phyloP scores from a whole-genome alignment of 805 yeast genomes.

The Scheffersomyces stipitis region DNA sequence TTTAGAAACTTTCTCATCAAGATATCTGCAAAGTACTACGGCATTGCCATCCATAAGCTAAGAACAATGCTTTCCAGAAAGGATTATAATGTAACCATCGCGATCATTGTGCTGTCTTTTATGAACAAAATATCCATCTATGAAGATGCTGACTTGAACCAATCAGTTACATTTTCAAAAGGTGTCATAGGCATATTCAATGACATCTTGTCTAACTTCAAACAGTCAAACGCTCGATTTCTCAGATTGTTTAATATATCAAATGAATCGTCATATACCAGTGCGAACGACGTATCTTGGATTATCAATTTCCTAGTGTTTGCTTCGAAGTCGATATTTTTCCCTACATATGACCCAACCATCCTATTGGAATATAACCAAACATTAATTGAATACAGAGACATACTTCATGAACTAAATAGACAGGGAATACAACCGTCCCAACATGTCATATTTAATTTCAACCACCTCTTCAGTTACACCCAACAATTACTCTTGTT shows the following conservation, averaged over 20 bases:
- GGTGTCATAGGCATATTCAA: slow-evolving; percentile 21
- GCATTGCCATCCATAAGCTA: slow-evolving; percentile 8
- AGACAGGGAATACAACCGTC: neutral
- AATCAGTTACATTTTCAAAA: slow-evolving; percentile 18
- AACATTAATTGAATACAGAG: slow-evolving; percentile 2
- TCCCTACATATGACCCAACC: slow-evolving; percentile 3
- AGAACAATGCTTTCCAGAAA: slow-evolving; percentile 3
- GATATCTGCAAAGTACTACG: slow-evolving; percentile 12
- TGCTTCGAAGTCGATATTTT: slow-evolving; percentile 13
- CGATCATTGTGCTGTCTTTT: slow-evolving; percentile 17
- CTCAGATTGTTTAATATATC: slow-evolving; percentile 3
- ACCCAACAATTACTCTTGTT: slow-evolving; percentile 3
- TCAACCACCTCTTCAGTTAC: slow-evolving; percentile 10
- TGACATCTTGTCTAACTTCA: slow-evolving; percentile 8
- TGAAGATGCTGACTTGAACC: slow-evolving; percentile 15
- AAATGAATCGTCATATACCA: slow-evolving; percentile 3
- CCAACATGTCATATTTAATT: slow-evolving; percentile 6
- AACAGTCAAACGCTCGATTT: no score
- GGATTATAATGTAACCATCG: slow-evolving; percentile 12
- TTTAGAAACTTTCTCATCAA: slow-evolving; percentile 4
- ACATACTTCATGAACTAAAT: neutral
- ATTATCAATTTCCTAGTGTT: slow-evolving; percentile 13
- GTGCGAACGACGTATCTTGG: slow-evolving; percentile 5
- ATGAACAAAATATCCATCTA: slow-evolving; percentile 22
- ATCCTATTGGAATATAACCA: slow-evolving; percentile 3